Conservation (phyloP, 176 grass and related monocot species). For the Carex pumila region DNA sequence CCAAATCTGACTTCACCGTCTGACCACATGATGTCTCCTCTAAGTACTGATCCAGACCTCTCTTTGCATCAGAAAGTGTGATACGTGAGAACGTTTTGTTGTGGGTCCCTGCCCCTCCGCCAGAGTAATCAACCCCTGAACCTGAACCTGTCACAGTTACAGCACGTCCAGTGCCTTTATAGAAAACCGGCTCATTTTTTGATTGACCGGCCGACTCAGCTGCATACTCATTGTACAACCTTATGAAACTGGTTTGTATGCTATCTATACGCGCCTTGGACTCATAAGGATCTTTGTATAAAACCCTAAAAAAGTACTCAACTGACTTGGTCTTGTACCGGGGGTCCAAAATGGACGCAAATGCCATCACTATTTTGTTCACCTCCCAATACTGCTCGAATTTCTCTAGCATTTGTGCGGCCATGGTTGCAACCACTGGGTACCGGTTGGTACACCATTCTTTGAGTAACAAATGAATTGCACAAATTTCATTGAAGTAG, state of each 20-base stretch:
- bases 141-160: conserved; percentile 33
- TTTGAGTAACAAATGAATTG: conserved; percentile 85
- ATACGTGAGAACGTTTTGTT: conserved; percentile 63
- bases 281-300: conserved; percentile 74
- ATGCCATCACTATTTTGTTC: conserved; percentile 77
- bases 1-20: conserved; percentile 82
- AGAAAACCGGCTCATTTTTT: conserved; percentile 60
- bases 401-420: conserved; percentile 71
- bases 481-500: conserved; percentile 98
- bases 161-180: conserved; percentile 39
- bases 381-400: conserved; percentile 82
- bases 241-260: conserved; percentile 66
- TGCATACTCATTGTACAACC: conserved; percentile 78
- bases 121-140: conserved; percentile 44
- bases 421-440: conserved; percentile 61
- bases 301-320: conserved; percentile 81
- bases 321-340: conserved; percentile 98
- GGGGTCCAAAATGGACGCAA: conserved; percentile 96
- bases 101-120: conserved; percentile 25
- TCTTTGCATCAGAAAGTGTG: conserved; percentile 84
- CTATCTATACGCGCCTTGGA: conserved; percentile 67
- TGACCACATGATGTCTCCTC: conserved; percentile 88
- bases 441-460: conserved; percentile 66
- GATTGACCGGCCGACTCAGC: conserved; percentile 57
- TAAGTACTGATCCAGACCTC: conserved; percentile 95